Percentiles rank a stretch among this genome's conserved stretches.
Conservation (phyloP, 2,329 filamentous ascomycete genomes). For the Fusarium subtropicale region DNA sequence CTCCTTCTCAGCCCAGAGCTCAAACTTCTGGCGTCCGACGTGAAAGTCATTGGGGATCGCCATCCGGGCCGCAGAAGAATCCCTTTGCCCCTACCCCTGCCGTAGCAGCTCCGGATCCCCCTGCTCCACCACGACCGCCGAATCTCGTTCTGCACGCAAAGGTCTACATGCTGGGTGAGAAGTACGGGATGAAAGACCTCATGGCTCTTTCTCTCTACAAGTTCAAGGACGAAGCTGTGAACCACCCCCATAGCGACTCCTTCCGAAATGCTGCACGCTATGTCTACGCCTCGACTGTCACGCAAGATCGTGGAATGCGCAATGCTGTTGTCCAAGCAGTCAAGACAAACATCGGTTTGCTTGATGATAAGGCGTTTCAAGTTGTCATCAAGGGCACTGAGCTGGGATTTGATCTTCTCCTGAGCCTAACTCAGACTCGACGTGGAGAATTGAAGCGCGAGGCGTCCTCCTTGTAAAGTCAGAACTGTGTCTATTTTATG, state of each 20-base stretch:
- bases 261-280: not conserved
- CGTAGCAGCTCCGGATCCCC: not conserved
- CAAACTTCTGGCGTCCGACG: not conserved
- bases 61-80: not conserved
- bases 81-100: not conserved
- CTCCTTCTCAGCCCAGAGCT: not conserved
- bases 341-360: rapidly evolving
- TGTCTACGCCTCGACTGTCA: slow-evolving; percentile 7
- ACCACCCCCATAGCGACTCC: not conserved
- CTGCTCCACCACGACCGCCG: not conserved
- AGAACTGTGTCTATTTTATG: not conserved
- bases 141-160: not conserved
- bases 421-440: not conserved
- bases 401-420: not conserved
- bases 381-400: not conserved
- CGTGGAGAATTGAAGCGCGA: not conserved
- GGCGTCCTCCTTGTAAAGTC: not conserved
- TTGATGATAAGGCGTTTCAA: rapidly evolving
- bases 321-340: not conserved
- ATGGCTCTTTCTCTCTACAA: not conserved
- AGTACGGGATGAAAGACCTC: not conserved
- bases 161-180: slow-evolving; percentile 11
- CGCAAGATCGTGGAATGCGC: slow-evolving; percentile 4
- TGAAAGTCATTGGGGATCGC: not conserved
- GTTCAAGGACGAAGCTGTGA: not conserved